These are phyloP conservation scores for Capsella bursapastoris DNA, from an alignment of 345 rosid species.

Conservation along the genomic window DNA sequence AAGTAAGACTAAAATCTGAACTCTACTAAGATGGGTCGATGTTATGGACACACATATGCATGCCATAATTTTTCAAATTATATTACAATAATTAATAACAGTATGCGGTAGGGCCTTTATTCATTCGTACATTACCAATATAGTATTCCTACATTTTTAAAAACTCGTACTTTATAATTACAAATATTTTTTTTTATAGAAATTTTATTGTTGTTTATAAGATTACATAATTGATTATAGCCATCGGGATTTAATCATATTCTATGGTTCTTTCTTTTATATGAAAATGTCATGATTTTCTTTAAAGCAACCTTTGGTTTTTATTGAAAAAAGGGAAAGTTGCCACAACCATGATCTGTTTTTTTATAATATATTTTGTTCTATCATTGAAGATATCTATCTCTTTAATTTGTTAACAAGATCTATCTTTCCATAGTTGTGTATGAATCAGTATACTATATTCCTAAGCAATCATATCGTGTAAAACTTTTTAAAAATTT, in stretches of 20 bases:
- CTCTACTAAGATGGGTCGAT: conserved; percentile 46
- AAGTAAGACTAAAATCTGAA: conserved; percentile 39
- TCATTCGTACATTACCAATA: conserved; percentile 37
- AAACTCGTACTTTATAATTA: conserved; percentile 7
- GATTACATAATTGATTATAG: conserved; percentile 16
- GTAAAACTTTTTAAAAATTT: conserved; percentile 17
- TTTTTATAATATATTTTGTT: conserved; percentile 41
- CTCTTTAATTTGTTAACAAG: conserved; percentile 42
- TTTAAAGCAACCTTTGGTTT: conserved; percentile 43
- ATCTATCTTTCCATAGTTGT: conserved; percentile 40
- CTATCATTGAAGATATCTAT: conserved; percentile 41
- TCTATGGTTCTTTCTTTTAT: conserved; percentile 18
- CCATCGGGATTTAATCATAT: conserved; percentile 16
- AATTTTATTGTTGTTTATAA: neutral
- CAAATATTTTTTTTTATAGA: too few species aligned
- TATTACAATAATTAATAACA: conserved; percentile 15
- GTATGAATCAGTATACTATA: conserved; percentile 37
- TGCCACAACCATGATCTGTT: conserved; percentile 44
- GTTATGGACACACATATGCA: conserved; percentile 44
- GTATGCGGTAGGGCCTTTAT: conserved; percentile 42
- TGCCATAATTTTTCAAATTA: conserved; percentile 24
- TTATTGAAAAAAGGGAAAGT: conserved; percentile 45
- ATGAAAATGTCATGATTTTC: conserved; percentile 42
- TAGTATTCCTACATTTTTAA: conserved; percentile 38
- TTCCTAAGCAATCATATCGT: conserved; percentile 35